Base-by-base conservation (phyloP, 1,139 yeast genomes). In the Pichia sp. region DNA sequence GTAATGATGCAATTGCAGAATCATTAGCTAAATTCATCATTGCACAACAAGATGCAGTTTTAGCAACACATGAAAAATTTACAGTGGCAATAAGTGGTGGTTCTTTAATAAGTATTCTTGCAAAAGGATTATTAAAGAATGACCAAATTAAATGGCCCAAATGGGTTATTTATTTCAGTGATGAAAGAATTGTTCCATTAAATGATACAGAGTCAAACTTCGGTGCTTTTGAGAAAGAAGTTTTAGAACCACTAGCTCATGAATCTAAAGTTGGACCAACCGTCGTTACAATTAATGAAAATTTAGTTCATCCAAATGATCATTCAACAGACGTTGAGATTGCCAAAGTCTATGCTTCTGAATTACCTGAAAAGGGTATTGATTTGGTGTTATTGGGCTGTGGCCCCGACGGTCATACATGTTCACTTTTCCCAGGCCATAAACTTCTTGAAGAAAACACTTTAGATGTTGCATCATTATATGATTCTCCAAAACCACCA, bases 31-130 rank as follows among this genome's bases (percentile, higher is more conserved):
- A 66, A 43, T 76, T 76, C 59, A 70, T 85, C 39, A 58, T 84
- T 32, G 66, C 72, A 46, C 65, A 72, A 45, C 92, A 85, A 64
- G 69, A 80, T 53, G 63, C 68, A 29, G 80, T 80, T 3, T 67
- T 84, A 51, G 58, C 64, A 26, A 63, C 60, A 40, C 68, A 59
- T 49, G 63, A 65, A 25, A 51, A 49, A 39, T 90, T 90, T 68
- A 78, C 77, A 56, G 73, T 90, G 53, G 97, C 96, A 23, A 74
- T 90, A 42, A 83, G 94, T 49, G 97, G 97, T 39, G 97, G 97
- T 2, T 87, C 96, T 5, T 72, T 89, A 57, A 87, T 90, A 26
- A 82, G 84, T 58, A 87, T 81, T 4, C 74, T 90, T 62, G 79
- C 82, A 55, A 71, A 72, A 47, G 92, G 90, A 2, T 73, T 90